phyloP scores from a whole-genome alignment of 768 basidiomycete genomes.

The Rhizopogon salebrosus region DNA sequence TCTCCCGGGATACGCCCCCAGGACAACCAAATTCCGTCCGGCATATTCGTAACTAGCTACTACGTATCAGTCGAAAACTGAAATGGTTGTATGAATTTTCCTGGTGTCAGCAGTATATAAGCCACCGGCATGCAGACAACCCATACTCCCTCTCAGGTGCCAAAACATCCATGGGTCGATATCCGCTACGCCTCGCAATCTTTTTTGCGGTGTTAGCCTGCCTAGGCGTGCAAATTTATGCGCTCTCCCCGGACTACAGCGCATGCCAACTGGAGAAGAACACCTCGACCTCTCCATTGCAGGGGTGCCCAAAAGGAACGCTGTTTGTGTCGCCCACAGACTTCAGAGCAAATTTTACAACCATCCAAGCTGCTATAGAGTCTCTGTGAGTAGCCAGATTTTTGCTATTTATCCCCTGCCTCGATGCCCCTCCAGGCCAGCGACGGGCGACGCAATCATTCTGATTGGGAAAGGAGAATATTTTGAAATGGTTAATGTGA shows the following conservation, averaged over 20 bases:
- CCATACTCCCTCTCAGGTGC: neutral
- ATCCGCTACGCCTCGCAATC: neutral
- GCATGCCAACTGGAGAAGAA: constrained; percentile 48
- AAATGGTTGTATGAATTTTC: neutral
- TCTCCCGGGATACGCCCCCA: too few relatives aligned
- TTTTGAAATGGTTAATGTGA: constrained; percentile 28
- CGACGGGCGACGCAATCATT: constrained; percentile 23
- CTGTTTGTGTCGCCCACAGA: constrained; percentile 29
- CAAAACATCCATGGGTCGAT: neutral
- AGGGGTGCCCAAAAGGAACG: constrained; percentile 42
- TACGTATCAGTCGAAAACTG: too few relatives aligned
- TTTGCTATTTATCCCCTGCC: neutral
- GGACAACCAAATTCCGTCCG: too few relatives aligned
- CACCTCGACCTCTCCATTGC: constrained; percentile 32
- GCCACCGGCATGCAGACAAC: neutral
- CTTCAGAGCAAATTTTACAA: constrained; percentile 14
- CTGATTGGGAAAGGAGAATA: constrained; percentile 28
- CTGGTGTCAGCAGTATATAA: neutral
- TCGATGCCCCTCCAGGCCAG: constrained; percentile 27
- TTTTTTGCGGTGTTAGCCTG: neutral
- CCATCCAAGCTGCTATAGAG: constrained; percentile 21
- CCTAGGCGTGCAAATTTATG: constrained; percentile 4
- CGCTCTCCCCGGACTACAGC: constrained; percentile 40
- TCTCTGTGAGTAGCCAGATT: constrained; percentile 33
- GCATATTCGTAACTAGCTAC: too few relatives aligned